Base-by-base conservation (phyloP, 768 basidiomycete species). In the Lanmaoa pseudosensibilis region DNA sequence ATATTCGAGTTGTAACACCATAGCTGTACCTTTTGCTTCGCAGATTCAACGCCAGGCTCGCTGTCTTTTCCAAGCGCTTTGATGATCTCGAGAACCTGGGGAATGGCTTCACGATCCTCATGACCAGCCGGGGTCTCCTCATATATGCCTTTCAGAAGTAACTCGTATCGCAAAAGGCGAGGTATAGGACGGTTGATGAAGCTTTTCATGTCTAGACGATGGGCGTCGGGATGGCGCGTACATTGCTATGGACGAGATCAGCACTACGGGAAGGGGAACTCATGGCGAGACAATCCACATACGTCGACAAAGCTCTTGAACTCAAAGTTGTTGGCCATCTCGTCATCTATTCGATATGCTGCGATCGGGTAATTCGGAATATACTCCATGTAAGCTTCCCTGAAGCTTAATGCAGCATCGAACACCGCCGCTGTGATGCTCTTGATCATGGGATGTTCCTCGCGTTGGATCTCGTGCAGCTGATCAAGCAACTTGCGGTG, bases 171-270 rank as follows among this genome's bases (percentile, higher is more conserved):
- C 40, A 94, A 77, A 36, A 96, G 74, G 43, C 96, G 86, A 56
- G 92, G 91, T 60, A 96, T 94, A 2, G 95, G 93, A 37, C 94
- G 86, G 64, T 92, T 87, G 66, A 95, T 89, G 74, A 98, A 99
- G 63, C 81, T 88, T 69, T 95, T 94, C 84, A 99, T 89, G 68
- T 94, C 94, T 19, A 92, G 78, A 48, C 88, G 84, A 65, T 90
- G 86, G 1, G 93, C 84, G 55, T 89, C 88, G 0, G 87, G 83
- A 62, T 92, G 86, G 33, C 87, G 84, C 12, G 74, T 72, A 50
- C 77, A 81, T 73, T 76, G 72, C 79, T 81, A 30, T 1, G 44
- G 13, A 39, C 2, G 33, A 38, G 18, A 32, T 68, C 36, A 66
- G 43, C 8, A n/a, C 38, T 5, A 6, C 41, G 19, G n/a, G 10